Percentiles rank a stretch among this genome's conserved stretches.
These are phyloP conservation scores for Dioscorea dumetorum DNA, from an alignment of 106 monocot genomes.

Conservation along the genomic window DNA sequence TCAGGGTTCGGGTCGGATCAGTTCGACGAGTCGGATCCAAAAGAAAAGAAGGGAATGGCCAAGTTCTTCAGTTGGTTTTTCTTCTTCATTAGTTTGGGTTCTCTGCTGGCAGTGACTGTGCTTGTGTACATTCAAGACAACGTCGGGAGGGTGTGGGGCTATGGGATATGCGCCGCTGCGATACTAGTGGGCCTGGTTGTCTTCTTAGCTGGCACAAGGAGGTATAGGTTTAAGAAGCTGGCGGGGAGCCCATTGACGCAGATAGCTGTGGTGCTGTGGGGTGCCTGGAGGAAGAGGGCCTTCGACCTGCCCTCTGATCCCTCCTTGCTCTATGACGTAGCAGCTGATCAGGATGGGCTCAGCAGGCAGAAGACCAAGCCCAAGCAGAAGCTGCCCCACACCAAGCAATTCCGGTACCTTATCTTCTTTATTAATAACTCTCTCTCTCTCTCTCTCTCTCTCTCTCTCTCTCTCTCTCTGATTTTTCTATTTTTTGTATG, in stretches of 20 bases:
- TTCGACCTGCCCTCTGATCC: conserved; percentile 36
- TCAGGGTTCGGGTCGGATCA: conserved; percentile 75
- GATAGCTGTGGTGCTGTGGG: conserved; percentile 39
- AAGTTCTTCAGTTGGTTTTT: conserved; percentile 81
- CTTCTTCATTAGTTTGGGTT: conserved; percentile 73
- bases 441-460: no score
- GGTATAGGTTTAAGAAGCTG: conserved; percentile 67
- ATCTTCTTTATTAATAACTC: no score
- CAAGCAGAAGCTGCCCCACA: conserved; percentile 42
- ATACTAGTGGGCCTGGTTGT: conserved; percentile 31
- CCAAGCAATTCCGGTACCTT: conserved; percentile 43
- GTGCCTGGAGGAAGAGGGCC: conserved; percentile 50
- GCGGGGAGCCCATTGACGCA: conserved; percentile 70
- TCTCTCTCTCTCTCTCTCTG: no score
- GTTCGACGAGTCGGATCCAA: conserved; percentile 57
- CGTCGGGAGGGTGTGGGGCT: conserved; percentile 54
- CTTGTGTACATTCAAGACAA: conserved; percentile 66
- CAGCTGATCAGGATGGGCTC: conserved; percentile 1
- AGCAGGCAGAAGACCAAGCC: neutral
- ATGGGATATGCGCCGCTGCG: conserved; percentile 50
- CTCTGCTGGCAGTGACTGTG: conserved; percentile 61
- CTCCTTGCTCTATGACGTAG: conserved; percentile 22
- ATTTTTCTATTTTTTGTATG: no score
- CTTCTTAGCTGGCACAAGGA: conserved; percentile 41
- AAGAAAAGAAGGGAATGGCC: conserved; percentile 41